phyloP scores from a whole-genome alignment of 2,329 filamentous ascomycete genomes.

The Clonostachys chloroleuca region DNA sequence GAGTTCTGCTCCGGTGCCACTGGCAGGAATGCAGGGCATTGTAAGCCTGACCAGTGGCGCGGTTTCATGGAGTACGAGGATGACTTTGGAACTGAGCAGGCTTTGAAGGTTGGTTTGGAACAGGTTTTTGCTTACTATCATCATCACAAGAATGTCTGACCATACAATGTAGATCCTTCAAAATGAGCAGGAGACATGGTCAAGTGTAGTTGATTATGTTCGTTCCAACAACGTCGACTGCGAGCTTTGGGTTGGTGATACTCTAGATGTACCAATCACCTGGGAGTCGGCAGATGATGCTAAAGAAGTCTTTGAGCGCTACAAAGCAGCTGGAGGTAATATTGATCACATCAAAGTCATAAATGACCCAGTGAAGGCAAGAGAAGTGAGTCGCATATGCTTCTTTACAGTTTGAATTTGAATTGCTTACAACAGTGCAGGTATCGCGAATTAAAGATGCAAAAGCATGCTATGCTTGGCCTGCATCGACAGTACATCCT shows the following conservation, averaged over 20 bases:
- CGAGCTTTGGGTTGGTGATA: slow-evolving; percentile 8
- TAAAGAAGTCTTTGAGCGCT: slow-evolving; percentile 3
- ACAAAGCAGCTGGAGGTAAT: slow-evolving; percentile 5
- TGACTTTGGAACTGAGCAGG: slow-evolving; percentile 4
- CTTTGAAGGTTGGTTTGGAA: slow-evolving; percentile 2
- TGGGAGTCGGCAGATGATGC: slow-evolving; percentile 3
- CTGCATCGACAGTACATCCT: slow-evolving; percentile 6
- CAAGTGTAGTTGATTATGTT: slow-evolving; percentile 4
- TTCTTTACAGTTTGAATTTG: background rate
- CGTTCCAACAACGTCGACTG: slow-evolving; percentile 5
- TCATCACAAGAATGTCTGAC: background rate
- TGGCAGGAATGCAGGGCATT: slow-evolving; percentile 1
- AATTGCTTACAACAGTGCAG: background rate
- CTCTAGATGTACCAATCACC: slow-evolving; percentile 6
- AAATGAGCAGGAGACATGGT: slow-evolving; percentile 7
- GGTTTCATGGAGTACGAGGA: slow-evolving; percentile 4
- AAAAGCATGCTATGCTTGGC: slow-evolving; percentile 8
- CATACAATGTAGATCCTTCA: slow-evolving; percentile 1
- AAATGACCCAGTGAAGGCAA: slow-evolving; percentile 1
- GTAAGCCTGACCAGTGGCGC: slow-evolving; percentile 9
- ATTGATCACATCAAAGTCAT: slow-evolving; percentile 7
- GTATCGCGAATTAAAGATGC: slow-evolving; percentile 5
- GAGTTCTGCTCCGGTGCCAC: slow-evolving; percentile 6
- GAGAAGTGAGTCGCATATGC: slow-evolving; percentile 3
- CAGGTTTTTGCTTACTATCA: background rate